These are phyloP conservation scores for Colletotrichum aenigma DNA, from an alignment of 2,329 filamentous ascomycete genomes.

Conservation along the genomic window DNA sequence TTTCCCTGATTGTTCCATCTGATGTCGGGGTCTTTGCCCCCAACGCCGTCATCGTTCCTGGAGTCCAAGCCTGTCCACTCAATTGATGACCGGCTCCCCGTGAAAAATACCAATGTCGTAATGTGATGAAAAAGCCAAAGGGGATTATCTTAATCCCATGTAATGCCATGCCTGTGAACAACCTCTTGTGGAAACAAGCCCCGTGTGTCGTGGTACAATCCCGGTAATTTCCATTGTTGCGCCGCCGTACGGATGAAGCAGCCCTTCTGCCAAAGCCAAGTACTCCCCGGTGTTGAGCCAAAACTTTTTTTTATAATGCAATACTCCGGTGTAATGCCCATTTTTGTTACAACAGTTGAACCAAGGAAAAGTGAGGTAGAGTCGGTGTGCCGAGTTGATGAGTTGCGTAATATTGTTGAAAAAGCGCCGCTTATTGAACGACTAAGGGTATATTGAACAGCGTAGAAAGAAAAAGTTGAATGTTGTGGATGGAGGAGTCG, in stretches of 20 bases:
- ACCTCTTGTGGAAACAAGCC: constrained; percentile 22
- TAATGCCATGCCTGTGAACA: constrained; percentile 38
- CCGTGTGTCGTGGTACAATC: constrained; percentile 11
- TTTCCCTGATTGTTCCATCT: background rate
- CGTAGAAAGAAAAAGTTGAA: constrained; percentile 25
- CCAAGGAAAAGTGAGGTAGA: constrained; percentile 21
- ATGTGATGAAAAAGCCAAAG: background rate
- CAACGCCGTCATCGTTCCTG: background rate
- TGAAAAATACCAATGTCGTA: background rate
- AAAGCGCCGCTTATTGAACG: constrained; percentile 17
- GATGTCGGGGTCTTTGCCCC: background rate
- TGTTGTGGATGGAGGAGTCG: constrained; percentile 15
- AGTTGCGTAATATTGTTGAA: constrained; percentile 31
- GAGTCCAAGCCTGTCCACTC: background rate
- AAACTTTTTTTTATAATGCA: constrained; percentile 48
- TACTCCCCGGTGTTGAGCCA: constrained; percentile 18
- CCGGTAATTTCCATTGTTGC: constrained; percentile 27
- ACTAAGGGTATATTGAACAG: constrained; percentile 25
- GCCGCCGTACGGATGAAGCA: constrained; percentile 28
- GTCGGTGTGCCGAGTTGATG: constrained; percentile 27
- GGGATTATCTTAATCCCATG: background rate
- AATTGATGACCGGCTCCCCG: background rate
- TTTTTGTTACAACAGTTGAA: constrained; percentile 45
- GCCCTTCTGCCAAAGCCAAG: constrained; percentile 31
- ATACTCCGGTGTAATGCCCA: constrained; percentile 52